Conservation (phyloP, 2,329 filamentous ascomycete species). For the Sporothrix pseudoabietina region DNA sequence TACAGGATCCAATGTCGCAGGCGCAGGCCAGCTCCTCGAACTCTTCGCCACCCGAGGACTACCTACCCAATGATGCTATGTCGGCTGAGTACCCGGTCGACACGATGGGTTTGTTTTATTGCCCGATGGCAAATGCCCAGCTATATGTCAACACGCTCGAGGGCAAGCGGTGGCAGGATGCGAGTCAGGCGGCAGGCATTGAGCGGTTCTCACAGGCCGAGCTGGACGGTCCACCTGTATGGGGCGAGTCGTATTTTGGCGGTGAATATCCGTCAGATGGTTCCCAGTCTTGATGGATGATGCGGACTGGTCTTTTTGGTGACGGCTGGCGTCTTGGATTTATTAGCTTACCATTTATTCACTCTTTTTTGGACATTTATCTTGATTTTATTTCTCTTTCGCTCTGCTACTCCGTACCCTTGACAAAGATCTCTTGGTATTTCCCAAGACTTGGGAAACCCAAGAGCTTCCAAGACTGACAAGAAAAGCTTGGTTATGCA, state of each 20-base stretch:
- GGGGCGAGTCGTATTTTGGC: neutral
- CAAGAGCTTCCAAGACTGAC: neutral
- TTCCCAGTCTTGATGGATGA: neutral
- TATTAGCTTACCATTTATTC: neutral
- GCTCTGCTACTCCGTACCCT: neutral
- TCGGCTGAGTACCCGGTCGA: neutral
- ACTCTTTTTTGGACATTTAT: neutral
- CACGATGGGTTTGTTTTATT: constrained; percentile 23
- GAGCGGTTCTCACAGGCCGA: constrained; percentile 39
- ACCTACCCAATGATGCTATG: neutral
- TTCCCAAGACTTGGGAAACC: neutral
- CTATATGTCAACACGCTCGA: constrained; percentile 36
- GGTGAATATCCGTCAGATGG: neutral
- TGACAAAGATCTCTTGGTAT: neutral
- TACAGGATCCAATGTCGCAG: neutral
- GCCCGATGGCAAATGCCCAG: constrained; percentile 29
- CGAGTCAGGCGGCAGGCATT: constrained; percentile 36
- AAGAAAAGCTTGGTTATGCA: neutral
- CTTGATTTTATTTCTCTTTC: constrained; percentile 8
- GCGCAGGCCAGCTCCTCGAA: neutral
- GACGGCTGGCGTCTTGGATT: neutral
- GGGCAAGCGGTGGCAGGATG: constrained; percentile 38
- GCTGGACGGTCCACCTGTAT: neutral
- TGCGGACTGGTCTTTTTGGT: neutral
- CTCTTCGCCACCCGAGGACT: neutral